Base-by-base conservation (phyloP, 2,329 filamentous ascomycete genomes). In the Calonectria multiphialidica region DNA sequence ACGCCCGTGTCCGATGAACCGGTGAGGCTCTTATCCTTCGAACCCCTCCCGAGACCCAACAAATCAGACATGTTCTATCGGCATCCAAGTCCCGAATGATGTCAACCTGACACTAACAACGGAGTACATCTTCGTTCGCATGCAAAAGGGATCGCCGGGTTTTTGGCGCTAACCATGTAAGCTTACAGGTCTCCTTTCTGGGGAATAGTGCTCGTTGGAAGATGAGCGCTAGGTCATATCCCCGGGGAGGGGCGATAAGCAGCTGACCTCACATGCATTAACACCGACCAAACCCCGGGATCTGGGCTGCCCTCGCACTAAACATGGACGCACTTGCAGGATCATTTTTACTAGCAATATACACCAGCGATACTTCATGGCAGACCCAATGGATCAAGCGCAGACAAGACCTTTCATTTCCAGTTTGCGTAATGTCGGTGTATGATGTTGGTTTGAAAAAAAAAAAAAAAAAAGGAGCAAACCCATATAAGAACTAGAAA, bases 291-390 rank as follows among this genome's bases (percentile, higher is more conserved):
- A 33, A 67, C 44, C 45, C 63, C 69, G 64, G 28, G n/a, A 45
- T 30, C 30, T 44, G 21, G 35, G 28, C 35, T 16, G 23, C 21
- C 3, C n/a, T 35, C 7, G 44, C 18, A 55, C 53, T 35, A 63
- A 63, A 28, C 63, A 63, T 45, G 16, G 53, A 53, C 45, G 15
- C 16, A 53, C 53, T n/a, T 71, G 68, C 62, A 71, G 42, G 3
- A 55, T 59, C 37, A 40, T 13, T 9, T 47, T 30, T n/a, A 12
- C 3, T 6, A 18, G 16, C 18, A 18, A 44, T 40, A n/a, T 47
- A 16, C 21, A n/a, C 10, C 45, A 25, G 47, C 28, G 15, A 59
- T 66, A 66, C 61, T 37, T 59, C 8, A 4, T 35, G 21, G 23
- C 28, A 35, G 23, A 18, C 28, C 18, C 3, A 8, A 1, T 5